Base-by-base conservation (phyloP, 768 basidiomycete species). In the Gelatoporia subvermispora region DNA sequence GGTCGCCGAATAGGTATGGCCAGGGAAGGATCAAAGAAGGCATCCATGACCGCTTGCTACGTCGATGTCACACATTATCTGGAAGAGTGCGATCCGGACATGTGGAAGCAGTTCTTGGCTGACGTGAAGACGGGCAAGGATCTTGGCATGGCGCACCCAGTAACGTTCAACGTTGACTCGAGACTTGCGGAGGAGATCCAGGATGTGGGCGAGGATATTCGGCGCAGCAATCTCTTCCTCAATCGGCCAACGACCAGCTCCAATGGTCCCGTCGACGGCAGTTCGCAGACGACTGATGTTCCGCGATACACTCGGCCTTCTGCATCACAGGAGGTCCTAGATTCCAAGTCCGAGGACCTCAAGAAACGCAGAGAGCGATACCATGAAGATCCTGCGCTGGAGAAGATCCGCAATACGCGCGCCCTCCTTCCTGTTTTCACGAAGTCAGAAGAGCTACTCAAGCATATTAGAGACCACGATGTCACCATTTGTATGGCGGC, bases 401-500 rank as follows among this genome's bases (percentile, higher is more conserved):
- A 80, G 44, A 70, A 67, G 43, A 88, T 96, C 72, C 81, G 93
- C 3, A 63, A 71, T 4, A 77, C 79, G 15, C 78, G 93, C 45
- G 70, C 72, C 31, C 60, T 79, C 7, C 75, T 97, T 1, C 94
- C 94, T 11, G 85, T 97, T 10, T 82, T 79, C 53, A 74, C 82
- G 16, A 78, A 82, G 52, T 76, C 85, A 2, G 70, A 74, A 4
- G 77, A 85, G 9, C 74, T 96, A 36, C 61, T 95, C 43, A 62
- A 74, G 2, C 83, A 85, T 51, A 82, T 97, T 55, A 68, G 72
- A 17, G 68, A 78, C 24, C 82, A 95, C 65, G 88, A 93, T 13
- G 91, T 96, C 49, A 88, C 88, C 0, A 82, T 95, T 56, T 82
- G 85, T 56, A 87, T 92, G 84, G 91, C 91, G 41, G 81, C 87